Conservation (phyloP, 1,139 yeast genomes). For the Debaryomycetaceae sp. region DNA sequence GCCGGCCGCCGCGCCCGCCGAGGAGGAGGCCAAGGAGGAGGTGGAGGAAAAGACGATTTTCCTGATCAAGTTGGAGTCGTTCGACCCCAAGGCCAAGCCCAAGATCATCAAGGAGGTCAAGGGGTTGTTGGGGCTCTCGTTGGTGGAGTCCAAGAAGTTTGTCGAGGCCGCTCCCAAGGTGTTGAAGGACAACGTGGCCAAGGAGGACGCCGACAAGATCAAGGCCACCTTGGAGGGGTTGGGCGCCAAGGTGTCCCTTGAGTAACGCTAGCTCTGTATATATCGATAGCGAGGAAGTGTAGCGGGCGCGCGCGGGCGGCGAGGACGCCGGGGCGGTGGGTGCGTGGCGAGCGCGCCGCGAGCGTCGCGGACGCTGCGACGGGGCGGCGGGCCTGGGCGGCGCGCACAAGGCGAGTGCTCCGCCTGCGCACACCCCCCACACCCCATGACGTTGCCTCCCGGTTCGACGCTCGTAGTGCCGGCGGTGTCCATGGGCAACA, state of each 20-base stretch:
- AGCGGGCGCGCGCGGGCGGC: no score
- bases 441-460: no score
- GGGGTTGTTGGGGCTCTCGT: conserved; percentile 81
- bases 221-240: conserved; percentile 88
- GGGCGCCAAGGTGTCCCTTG: conserved; percentile 90
- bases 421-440: no score
- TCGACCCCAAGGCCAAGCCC: conserved; percentile 94
- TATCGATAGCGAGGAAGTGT: conserved; percentile 4
- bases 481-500: conserved; percentile 80
- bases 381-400: no score
- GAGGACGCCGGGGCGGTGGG: no score
- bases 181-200: conserved; percentile 77
- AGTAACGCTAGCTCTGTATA: conserved; percentile 39
- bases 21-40: conserved; percentile 73
- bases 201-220: conserved; percentile 89
- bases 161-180: conserved; percentile 97
- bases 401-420: no score
- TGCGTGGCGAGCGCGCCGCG: no score
- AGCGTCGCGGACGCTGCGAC: no score
- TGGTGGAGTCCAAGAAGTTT: conserved; percentile 95
- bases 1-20: conserved; percentile 66
- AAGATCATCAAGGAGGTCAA: conserved; percentile 97
- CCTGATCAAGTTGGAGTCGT: conserved; percentile 84
- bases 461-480: conserved; percentile 55
- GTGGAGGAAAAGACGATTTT: conserved; percentile 93